Evolutionary conservation across 306 rosid genomes (phyloP).

Genomic region (Quercus gilva): DNA sequence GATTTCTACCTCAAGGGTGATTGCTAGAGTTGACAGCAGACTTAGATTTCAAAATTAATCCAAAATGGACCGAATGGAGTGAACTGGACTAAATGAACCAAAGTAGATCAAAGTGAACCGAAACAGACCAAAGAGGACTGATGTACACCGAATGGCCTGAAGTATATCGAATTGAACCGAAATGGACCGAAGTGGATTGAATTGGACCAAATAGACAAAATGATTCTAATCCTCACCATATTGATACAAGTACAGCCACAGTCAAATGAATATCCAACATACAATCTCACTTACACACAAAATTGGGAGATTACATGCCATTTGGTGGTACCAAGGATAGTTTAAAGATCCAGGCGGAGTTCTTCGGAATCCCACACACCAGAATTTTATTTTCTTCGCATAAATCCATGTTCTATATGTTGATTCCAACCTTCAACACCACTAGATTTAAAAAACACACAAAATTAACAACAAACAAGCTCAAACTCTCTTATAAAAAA

Average conservation of each 20-base stretch:
- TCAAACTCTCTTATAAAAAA: too few species aligned
- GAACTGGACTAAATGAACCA: too few species aligned
- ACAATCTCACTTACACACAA: not conserved
- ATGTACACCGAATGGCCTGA: too few species aligned
- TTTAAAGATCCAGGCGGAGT: slow-evolving; percentile 67
- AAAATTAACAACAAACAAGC: slow-evolving; percentile 17
- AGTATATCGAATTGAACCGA: too few species aligned
- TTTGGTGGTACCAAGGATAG: slow-evolving; percentile 86
- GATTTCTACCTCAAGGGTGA: too few species aligned
- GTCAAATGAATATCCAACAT: not conserved
- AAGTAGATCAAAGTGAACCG: too few species aligned
- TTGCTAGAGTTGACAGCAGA: too few species aligned
- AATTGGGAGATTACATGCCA: slow-evolving; percentile 68
- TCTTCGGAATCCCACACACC: slow-evolving; percentile 65
- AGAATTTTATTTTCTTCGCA: slow-evolving; percentile 46
- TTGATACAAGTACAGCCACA: not conserved
- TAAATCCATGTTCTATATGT: slow-evolving; percentile 72
- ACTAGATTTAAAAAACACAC: not conserved
- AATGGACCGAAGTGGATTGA: too few species aligned
- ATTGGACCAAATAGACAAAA: too few species aligned
- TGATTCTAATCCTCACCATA: not conserved
- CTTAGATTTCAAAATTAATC: too few species aligned
- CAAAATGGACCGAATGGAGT: too few species aligned
- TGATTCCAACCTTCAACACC: slow-evolving; percentile 77
- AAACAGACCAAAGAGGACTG: too few species aligned